Conservation (phyloP, 495 filamentous ascomycete species). For the Hypoxylon fuscum region DNA sequence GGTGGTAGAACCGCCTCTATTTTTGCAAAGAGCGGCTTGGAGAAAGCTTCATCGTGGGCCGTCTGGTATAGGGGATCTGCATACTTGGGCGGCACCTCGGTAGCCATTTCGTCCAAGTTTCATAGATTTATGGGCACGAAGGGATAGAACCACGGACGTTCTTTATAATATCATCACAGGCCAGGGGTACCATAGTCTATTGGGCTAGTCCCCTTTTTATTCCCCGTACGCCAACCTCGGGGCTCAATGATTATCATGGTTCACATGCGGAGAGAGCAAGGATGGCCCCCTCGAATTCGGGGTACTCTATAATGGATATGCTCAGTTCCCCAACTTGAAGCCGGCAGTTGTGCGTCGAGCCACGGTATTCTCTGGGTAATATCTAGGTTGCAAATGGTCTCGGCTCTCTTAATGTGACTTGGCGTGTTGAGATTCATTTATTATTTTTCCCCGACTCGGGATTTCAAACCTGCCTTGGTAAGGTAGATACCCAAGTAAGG, state of each 20-base stretch:
- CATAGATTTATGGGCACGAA: not conserved
- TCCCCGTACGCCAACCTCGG: not conserved
- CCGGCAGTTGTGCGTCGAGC: slow-evolving; percentile 33
- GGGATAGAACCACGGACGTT: not conserved
- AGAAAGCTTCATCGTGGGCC: slow-evolving; percentile 40
- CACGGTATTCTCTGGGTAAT: not conserved
- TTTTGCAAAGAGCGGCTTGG: slow-evolving; percentile 32
- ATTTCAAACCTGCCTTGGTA: slow-evolving; percentile 12
- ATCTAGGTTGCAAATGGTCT: not conserved
- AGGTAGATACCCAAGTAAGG: slow-evolving; percentile 4
- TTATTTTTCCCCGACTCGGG: slow-evolving; percentile 10
- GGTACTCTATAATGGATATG: slow-evolving; percentile 22
- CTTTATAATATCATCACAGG: no score
- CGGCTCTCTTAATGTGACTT: not conserved
- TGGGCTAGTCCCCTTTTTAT: slow-evolving; percentile 4
- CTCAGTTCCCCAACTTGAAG: slow-evolving; percentile 17
- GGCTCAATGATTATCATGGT: not conserved
- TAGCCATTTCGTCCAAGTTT: slow-evolving; percentile 3
- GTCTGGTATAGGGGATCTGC: slow-evolving; percentile 36
- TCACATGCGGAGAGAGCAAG: slow-evolving; percentile 30
- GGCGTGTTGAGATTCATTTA: slow-evolving; percentile 19
- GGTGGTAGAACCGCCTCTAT: slow-evolving; percentile 50
- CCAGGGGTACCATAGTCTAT: not conserved
- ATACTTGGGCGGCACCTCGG: slow-evolving; percentile 16
- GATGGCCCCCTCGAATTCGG: slow-evolving; percentile 11